Evolutionary conservation across 1,284 basidiomycete species (phyloP), one percentile per base, ranked within the genome.

Genomic region (Puccinia coronata): DNA sequence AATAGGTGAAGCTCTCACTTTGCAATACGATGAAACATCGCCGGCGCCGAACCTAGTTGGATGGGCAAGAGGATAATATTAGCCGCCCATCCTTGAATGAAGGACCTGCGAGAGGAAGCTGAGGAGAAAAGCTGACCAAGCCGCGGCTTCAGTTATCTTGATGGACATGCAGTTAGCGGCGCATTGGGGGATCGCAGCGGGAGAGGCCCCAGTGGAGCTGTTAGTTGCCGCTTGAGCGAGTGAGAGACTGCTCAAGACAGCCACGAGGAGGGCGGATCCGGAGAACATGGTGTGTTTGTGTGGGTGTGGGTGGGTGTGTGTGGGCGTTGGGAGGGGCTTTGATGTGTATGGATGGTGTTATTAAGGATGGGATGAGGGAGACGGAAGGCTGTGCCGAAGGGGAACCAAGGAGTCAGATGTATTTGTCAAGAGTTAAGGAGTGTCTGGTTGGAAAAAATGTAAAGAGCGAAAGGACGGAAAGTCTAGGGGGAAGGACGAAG

Each of bases 91-190:
- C n/a, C n/a, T n/a, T n/a, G n/a, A n/a, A n/a, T n/a, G n/a, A 8
- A 57, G 55, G 9, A 6, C 9, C 25, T 31, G 25, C 6, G 14
- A 23, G 51, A 5, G n/a, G 9, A 28, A 6, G 25, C 25, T 28
- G 55, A 28, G 55, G 6, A 16, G 55, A 9, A 31, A 41, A 36
- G 41, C 61, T 63, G 34, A 63, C 69, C 69, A 71, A 18, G 8
- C 43, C 6, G 69, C 69, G 20, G 69, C 69, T 49, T 71, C 69
- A 2, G 16, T 49, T 41, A 71, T 49, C 43, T 71, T 71, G 69
- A 71, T 71, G 25, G 69, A 71, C 47, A 71, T 49, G 51, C 69
- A 71, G 3, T 71, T 71, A 23, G 69, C 43, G 9, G 69, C 69
- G 31, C 69, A 71, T 51, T 49, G 43, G 31, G 69, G 69, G 43